These are phyloP conservation scores for Smittium mucronatum DNA, from an alignment of 371 early-diverging fungal species.

Conservation along the genomic window DNA sequence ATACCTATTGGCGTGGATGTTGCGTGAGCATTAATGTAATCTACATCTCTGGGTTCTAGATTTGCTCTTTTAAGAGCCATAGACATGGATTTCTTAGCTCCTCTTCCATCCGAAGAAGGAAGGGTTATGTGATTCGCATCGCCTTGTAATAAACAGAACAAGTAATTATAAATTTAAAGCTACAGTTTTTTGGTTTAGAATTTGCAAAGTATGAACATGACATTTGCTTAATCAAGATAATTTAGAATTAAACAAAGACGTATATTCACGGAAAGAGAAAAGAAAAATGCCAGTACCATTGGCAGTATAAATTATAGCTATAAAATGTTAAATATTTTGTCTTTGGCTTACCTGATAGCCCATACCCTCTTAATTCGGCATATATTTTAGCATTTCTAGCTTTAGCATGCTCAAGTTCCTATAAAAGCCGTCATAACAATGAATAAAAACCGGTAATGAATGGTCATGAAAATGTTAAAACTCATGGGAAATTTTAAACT, in stretches of 20 bases:
- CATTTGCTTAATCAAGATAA: too few species aligned
- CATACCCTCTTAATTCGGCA: constrained; percentile 81
- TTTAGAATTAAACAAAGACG: too few species aligned
- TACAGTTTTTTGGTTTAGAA: too few species aligned
- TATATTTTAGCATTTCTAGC: constrained; percentile 75
- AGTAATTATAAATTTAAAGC: too few species aligned
- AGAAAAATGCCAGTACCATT: too few species aligned
- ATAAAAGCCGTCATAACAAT: background rate
- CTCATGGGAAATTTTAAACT: background rate
- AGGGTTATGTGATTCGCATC: constrained; percentile 92
- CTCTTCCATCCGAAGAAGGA: constrained; percentile 71
- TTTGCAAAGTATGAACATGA: too few species aligned
- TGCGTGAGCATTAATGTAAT: constrained; percentile 91
- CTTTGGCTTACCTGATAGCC: constrained; percentile 61
- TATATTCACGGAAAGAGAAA: too few species aligned
- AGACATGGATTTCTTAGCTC: constrained; percentile 74
- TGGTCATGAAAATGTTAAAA: background rate
- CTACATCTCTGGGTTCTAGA: constrained; percentile 46
- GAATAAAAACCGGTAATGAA: background rate
- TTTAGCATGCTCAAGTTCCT: constrained; percentile 76
- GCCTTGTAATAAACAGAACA: constrained; percentile 21
- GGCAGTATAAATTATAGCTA: too few species aligned
- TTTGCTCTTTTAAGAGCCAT: constrained; percentile 56
- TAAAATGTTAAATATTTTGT: too few species aligned
- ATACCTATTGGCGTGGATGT: constrained; percentile 64